A percentile compares a stretch with the other conserved stretches of the same genome.
phyloP scores from a whole-genome alignment of 2,329 filamentous ascomycete species.

The Alternaria sp. region DNA sequence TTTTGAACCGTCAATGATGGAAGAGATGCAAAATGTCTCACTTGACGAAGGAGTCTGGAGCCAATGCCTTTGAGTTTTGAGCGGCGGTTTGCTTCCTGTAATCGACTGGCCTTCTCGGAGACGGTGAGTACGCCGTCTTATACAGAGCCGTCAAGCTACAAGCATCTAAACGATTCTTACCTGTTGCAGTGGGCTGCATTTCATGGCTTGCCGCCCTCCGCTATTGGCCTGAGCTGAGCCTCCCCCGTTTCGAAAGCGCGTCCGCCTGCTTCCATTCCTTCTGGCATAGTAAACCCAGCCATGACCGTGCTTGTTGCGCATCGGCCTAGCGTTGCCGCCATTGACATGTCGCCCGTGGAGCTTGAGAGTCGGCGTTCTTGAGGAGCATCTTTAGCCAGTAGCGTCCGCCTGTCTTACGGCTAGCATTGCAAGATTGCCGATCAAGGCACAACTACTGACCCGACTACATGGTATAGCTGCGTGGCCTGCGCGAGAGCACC shows the following conservation, averaged over 20 bases:
- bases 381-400: constrained; percentile 20
- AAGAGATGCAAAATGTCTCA: constrained; percentile 36
- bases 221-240: constrained; percentile 44
- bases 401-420: constrained; percentile 29
- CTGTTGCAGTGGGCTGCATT: constrained; percentile 43
- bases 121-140: constrained; percentile 46
- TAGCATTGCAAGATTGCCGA: constrained; percentile 42
- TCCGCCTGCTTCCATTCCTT: constrained; percentile 36
- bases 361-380: constrained; percentile 2
- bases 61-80: constrained; percentile 39
- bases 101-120: constrained; percentile 29
- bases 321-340: constrained; percentile 21
- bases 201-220: constrained; percentile 43
- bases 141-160: constrained; percentile 38
- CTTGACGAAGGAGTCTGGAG: constrained; percentile 28
- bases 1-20: constrained; percentile 28
- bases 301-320: constrained; percentile 28
- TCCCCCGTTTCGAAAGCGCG: constrained; percentile 38
- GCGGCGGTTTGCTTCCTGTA: constrained; percentile 42
- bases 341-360: constrained; percentile 21
- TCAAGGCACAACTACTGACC: constrained; percentile 32
- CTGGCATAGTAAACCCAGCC: constrained; percentile 38
- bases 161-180: constrained; percentile 35
- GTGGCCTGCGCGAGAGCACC: constrained; percentile 21
- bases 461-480: constrained; percentile 33